Evolutionary conservation across 768 basidiomycete species (phyloP).

Genomic region (Kwoniella europaea): DNA sequence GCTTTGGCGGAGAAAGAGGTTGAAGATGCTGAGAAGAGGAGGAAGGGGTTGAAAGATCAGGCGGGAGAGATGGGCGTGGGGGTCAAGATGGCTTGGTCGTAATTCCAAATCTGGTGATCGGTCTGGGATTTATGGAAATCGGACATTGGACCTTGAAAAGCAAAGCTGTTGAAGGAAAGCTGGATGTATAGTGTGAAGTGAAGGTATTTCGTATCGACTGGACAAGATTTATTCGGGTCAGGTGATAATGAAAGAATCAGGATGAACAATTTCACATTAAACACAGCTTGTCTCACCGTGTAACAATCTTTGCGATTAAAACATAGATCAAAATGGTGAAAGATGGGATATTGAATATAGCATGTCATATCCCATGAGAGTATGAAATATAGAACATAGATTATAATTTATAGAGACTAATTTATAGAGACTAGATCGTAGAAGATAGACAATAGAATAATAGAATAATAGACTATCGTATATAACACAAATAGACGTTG

Average conservation of each 20-base stretch:
- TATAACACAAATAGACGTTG: background rate
- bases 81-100: slow-evolving; percentile 39
- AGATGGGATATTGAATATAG: too few species aligned
- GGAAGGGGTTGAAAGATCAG: slow-evolving; percentile 26
- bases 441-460: slow-evolving; percentile 6
- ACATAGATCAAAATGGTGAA: too few species aligned
- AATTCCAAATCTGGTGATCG: background rate
- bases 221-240: too few species aligned
- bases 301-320: too few species aligned
- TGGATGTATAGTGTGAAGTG: too few species aligned
- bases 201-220: too few species aligned
- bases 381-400: slow-evolving; percentile 2
- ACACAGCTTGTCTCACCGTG: too few species aligned
- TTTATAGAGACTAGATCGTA: background rate
- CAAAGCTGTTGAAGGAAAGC: too few species aligned
- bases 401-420: background rate
- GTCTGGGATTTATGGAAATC: background rate
- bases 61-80: slow-evolving; percentile 35
- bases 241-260: too few species aligned
- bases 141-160: background rate
- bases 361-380: too few species aligned
- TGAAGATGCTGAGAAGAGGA: slow-evolving; percentile 31
- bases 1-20: slow-evolving; percentile 15
- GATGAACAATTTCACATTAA: too few species aligned
- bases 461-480: background rate